Percentiles rank a stretch among this genome's conserved stretches.
Evolutionary conservation across 1,284 basidiomycete species (phyloP).

Genomic region (Earliella scabrosa): DNA sequence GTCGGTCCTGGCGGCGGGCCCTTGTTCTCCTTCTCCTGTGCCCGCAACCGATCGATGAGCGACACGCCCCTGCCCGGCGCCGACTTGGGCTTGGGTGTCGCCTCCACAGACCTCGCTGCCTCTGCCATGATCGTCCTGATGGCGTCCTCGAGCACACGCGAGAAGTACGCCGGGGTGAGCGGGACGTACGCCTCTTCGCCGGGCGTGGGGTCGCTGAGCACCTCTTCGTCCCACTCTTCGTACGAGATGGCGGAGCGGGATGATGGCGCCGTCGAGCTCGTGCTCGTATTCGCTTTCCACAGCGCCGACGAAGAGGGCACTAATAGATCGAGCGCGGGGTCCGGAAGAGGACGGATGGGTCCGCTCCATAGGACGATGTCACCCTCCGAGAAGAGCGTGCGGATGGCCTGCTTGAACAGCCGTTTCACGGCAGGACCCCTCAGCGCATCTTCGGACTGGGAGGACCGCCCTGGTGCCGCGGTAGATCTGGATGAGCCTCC

Average conservation of each 20-base stretch:
- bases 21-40: slow-evolving; percentile 6
- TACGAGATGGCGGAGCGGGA: slow-evolving; percentile 13
- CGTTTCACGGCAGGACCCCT: slow-evolving; percentile 55
- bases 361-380: slow-evolving; percentile 72
- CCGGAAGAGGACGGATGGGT: slow-evolving; percentile 39
- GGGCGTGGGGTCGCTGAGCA: slow-evolving; percentile 61
- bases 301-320: slow-evolving; percentile 26
- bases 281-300: slow-evolving; percentile 47
- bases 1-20: slow-evolving; percentile 44
- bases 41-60: slow-evolving; percentile 19
- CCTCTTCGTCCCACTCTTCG: slow-evolving; percentile 44
- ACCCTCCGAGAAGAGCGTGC: slow-evolving; percentile 68
- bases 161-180: slow-evolving; percentile 55
- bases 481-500: neutral
- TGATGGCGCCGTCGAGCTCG: slow-evolving; percentile 33
- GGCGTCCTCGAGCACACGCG: slow-evolving; percentile 48
- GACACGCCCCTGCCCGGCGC: slow-evolving; percentile 1
- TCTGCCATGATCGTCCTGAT: slow-evolving; percentile 42
- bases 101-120: neutral
- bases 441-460: slow-evolving; percentile 8
- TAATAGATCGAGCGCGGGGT: slow-evolving; percentile 18
- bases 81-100: slow-evolving; percentile 2
- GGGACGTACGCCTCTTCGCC: slow-evolving; percentile 70
- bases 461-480: neutral
- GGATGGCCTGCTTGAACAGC: slow-evolving; percentile 63